A percentile compares a stretch with the other conserved stretches of the same genome.
phyloP scores from a whole-genome alignment of 2,329 filamentous ascomycete species.

The Bimuria novae-zelandiae region DNA sequence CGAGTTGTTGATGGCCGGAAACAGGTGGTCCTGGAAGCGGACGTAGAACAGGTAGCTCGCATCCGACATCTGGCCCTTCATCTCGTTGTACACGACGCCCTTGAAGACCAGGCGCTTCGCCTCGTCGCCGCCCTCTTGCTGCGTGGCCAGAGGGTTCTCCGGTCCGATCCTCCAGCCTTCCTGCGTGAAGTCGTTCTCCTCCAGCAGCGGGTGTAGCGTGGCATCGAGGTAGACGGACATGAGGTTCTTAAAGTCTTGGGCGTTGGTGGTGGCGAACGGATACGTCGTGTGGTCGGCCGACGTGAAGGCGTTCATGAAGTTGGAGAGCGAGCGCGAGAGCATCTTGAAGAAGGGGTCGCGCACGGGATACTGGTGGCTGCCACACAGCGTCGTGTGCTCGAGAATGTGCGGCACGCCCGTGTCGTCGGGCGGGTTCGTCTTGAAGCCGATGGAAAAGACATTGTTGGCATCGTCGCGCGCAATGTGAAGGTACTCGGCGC shows the following conservation, averaged over 20 bases:
- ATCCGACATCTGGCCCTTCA: conserved; percentile 99
- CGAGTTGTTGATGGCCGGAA: conserved; percentile 93
- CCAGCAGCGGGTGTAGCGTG: conserved; percentile 85
- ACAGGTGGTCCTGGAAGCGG: conserved; percentile 90
- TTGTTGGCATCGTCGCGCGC: conserved; percentile 96
- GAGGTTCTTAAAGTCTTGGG: conserved; percentile 92
- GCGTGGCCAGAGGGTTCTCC: conserved; percentile 70
- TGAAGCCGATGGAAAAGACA: conserved; percentile 99
- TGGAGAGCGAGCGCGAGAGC: conserved; percentile 95
- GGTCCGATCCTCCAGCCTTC: conserved; percentile 97
- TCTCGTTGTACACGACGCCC: conserved; percentile 98
- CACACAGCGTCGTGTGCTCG: conserved; percentile 95
- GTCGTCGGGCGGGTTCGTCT: conserved; percentile 96
- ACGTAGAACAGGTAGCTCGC: conserved; percentile 96
- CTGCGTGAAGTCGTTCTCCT: conserved; percentile 89
- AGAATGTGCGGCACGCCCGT: conserved; percentile 96
- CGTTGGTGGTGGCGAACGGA: conserved; percentile 95
- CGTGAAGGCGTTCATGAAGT: conserved; percentile 99
- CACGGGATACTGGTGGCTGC: conserved; percentile 96
- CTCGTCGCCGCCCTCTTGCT: conserved; percentile 52
- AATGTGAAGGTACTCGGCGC: conserved; percentile 94
- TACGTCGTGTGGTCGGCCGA: conserved; percentile 96
- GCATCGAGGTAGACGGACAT: conserved; percentile 97
- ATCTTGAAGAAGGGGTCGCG: conserved; percentile 99
- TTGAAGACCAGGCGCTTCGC: conserved; percentile 85